These are phyloP conservation scores for Saturnispora halmiae DNA, from an alignment of 805 yeast species.

Conservation along the genomic window DNA sequence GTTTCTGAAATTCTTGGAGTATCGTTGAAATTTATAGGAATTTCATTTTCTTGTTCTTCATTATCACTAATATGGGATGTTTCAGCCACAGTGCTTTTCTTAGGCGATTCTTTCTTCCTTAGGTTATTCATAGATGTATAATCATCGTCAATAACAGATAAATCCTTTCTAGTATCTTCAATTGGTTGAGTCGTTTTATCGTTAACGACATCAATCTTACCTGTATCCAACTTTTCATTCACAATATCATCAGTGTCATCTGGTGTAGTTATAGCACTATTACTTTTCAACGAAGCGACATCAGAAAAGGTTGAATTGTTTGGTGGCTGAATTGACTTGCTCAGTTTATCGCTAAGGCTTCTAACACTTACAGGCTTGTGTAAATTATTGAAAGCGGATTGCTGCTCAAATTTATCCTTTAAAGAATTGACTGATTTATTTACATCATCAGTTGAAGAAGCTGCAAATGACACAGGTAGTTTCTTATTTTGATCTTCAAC, in stretches of 20 bases:
- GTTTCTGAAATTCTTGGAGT: background rate
- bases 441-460: background rate
- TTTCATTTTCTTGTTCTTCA: background rate
- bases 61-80: too few relatives aligned
- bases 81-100: too few relatives aligned
- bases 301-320: too few relatives aligned
- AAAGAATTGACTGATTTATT: slow-evolving; percentile 1
- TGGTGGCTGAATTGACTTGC: too few relatives aligned
- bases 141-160: too few relatives aligned
- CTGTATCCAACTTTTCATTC: background rate
- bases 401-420: background rate
- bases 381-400: too few relatives aligned
- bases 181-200: background rate
- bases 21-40: background rate
- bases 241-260: background rate
- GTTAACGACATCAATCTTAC: background rate
- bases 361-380: background rate
- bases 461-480: too few relatives aligned
- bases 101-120: too few relatives aligned
- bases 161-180: background rate
- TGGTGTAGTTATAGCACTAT: too few relatives aligned
- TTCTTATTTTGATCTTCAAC: slow-evolving; percentile 17
- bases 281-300: too few relatives aligned
- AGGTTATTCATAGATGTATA: too few relatives aligned
- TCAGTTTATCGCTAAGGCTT: background rate